Evolutionary conservation across 345 rosid species (phyloP).

Genomic region (Populus alba): DNA sequence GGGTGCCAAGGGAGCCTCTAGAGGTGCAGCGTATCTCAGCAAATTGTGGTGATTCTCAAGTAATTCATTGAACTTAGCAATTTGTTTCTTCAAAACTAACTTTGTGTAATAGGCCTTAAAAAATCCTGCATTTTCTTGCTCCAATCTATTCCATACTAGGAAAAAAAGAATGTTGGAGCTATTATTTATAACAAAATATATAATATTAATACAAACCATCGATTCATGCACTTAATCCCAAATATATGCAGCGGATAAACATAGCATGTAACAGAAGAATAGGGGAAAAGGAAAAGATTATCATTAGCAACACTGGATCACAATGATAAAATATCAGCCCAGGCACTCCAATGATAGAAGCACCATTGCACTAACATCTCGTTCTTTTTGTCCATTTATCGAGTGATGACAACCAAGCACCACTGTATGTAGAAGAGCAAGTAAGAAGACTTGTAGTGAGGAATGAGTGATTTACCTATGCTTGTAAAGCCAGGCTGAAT

Average conservation of each 20-base stretch:
- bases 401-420: not conserved
- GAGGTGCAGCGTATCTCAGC: not conserved
- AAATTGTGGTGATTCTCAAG: conserved; percentile 21
- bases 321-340: not conserved
- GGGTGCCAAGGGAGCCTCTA: conserved; percentile 2
- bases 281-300: not conserved
- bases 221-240: not conserved
- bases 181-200: not conserved
- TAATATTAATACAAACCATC: not conserved
- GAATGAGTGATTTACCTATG: conserved; percentile 29
- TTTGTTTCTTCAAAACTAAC: conserved; percentile 27
- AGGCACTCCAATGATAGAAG: not conserved
- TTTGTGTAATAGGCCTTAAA: conserved; percentile 24
- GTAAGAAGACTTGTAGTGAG: not conserved
- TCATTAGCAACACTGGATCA: not conserved
- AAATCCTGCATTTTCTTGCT: conserved; percentile 26
- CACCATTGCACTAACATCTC: not conserved
- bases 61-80: conserved; percentile 22
- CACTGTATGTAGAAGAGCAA: not conserved
- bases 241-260: not conserved
- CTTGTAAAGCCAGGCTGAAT: conserved; percentile 46
- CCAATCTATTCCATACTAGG: conserved; percentile 34
- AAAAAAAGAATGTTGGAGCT: not conserved
- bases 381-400: not conserved
- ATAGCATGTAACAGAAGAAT: not conserved